Base-by-base conservation (phyloP, 2,329 filamentous ascomycete species). In the Venturia asperata region DNA sequence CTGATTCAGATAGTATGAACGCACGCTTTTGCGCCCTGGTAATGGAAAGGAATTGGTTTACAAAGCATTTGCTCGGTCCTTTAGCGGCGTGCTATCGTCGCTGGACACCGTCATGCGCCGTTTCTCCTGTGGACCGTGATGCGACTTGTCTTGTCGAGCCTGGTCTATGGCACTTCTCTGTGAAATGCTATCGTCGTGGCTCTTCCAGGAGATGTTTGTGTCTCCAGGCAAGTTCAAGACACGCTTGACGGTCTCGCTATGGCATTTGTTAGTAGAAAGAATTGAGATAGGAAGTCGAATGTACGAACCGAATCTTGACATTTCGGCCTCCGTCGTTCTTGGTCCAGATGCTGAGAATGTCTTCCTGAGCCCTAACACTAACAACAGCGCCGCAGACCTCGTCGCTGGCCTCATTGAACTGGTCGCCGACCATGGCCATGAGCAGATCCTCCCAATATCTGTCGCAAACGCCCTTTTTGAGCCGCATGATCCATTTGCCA, bases 291-390 rank as follows among this genome's bases (percentile, higher is more conserved):
- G 15, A 58, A 24, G 21, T 13, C 49, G 9, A 45, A 15, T 15
- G 52, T 5, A 77, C 86, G 71, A 84, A 96, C 89, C 93, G 88
- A 73, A 99, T 96, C 81, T 96, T 97, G 71, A 97, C 89, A 76
- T 97, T 95, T 72, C 91, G 87, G 68, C 92, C 91, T 56, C 92
- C 93, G 73, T 96, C 91, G 71, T 91, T 94, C 76, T 92, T 90
- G 65, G 92, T 96, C 94, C 94, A 99, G 74, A 99, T 92, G 79
- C 92, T 97, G 76, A 99, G 83, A 68, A 97, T 95, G 74, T 99
- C 94, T 79, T 99, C 94, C 55, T 92, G 93, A 72, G 92, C 96
- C 68, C 94, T 85, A 68, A 99, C 90, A 75, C 92, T 97, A 55
- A 99, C 83, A 39, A 99, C 94, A 64, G 90, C 91, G 67, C 94